Percentiles rank a stretch among this genome's conserved stretches.
Evolutionary conservation across 768 basidiomycete genomes (phyloP).

Genomic region (Terana coerulea): DNA sequence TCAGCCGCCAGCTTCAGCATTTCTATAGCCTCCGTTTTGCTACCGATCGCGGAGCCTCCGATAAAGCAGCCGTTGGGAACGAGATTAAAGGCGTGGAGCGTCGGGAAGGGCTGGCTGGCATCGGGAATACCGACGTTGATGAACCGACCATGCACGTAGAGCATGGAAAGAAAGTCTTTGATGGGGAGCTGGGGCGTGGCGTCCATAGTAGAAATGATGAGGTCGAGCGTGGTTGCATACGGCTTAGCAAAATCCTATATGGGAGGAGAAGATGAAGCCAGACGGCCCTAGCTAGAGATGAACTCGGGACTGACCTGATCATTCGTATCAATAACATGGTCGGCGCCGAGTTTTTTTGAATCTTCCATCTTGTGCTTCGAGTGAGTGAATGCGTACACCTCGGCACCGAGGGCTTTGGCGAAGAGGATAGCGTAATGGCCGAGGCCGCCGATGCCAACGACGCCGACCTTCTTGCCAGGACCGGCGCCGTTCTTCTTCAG

Average conservation of each 20-base stretch:
- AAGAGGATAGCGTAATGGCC: constrained; percentile 39
- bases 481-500: constrained; percentile 50
- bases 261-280: neutral
- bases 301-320: constrained; percentile 21
- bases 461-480: constrained; percentile 60
- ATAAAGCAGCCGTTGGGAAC: constrained; percentile 20
- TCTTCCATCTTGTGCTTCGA: constrained; percentile 49
- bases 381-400: constrained; percentile 58
- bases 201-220: constrained; percentile 39
- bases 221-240: constrained; percentile 38
- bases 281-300: neutral
- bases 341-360: constrained; percentile 54
- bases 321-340: constrained; percentile 46
- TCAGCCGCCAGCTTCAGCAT: constrained; percentile 59
- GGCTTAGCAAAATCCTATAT: constrained; percentile 35
- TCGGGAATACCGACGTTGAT: constrained; percentile 58
- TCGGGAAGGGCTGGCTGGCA: constrained; percentile 33
- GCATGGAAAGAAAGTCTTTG: constrained; percentile 35
- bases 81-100: constrained; percentile 27
- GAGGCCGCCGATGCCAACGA: constrained; percentile 64
- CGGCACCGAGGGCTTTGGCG: constrained; percentile 51
- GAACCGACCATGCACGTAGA: constrained; percentile 50
- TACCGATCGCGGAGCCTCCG: constrained; percentile 43
- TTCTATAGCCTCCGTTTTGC: constrained; percentile 49
- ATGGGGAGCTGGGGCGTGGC: constrained; percentile 20